phyloP scores from a whole-genome alignment of 2,329 filamentous ascomycete species.

The Penicillium sp. region DNA sequence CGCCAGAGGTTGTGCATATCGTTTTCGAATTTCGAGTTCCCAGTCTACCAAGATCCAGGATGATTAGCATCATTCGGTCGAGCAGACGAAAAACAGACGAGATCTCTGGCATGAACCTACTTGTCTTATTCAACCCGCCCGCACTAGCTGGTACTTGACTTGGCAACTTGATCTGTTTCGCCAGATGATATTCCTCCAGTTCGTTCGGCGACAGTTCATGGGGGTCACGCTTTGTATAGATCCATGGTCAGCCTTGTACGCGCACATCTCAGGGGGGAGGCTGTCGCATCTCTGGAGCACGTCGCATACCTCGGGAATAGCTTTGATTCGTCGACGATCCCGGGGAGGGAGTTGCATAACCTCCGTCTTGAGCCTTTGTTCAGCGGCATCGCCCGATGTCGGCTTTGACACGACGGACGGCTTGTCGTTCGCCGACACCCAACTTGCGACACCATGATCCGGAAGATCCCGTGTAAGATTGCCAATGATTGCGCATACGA shows the following conservation, averaged over 20 bases:
- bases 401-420: constrained; percentile 43
- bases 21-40: constrained; percentile 58
- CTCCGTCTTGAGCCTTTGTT: constrained; percentile 56
- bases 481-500: constrained; percentile 51
- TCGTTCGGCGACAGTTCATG: constrained; percentile 26
- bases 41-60: constrained; percentile 46
- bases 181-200: constrained; percentile 38
- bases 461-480: constrained; percentile 54
- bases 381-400: constrained; percentile 51
- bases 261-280: too few species aligned
- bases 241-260: too few species aligned
- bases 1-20: constrained; percentile 54
- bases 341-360: constrained; percentile 54
- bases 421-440: constrained; percentile 54
- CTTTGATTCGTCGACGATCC: constrained; percentile 52
- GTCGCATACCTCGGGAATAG: constrained; percentile 43
- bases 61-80: too few species aligned
- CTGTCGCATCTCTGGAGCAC: too few species aligned
- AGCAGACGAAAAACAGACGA: too few species aligned
- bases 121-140: constrained; percentile 68
- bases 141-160: constrained; percentile 61
- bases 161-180: constrained; percentile 44
- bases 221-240: constrained; percentile 35
- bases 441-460: constrained; percentile 54
- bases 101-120: too few species aligned